Evolutionary conservation across 768 basidiomycete species (phyloP), one percentile per base, ranked within the genome.

Genomic region (Leccinum olivaceopallidum): DNA sequence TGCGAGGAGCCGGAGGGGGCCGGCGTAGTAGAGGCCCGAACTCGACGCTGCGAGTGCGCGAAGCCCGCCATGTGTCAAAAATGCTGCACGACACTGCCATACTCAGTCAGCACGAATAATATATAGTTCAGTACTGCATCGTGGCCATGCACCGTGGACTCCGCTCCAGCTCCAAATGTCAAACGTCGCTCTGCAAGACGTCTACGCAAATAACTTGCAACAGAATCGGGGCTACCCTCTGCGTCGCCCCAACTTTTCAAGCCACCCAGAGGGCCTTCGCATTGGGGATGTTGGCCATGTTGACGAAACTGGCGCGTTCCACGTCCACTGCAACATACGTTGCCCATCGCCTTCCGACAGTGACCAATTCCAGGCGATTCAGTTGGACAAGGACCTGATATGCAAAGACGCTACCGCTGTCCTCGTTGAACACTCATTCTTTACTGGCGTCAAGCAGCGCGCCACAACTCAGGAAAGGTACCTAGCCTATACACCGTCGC

Each of bases 201-300:
- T 55, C 7, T 72, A 70, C 44, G 58, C 60, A 22, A 49, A 53
- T 6, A 60, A 54, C 59, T n/a, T 57, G 24, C 18, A 28, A 56
- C 56, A 62, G 59, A 3, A 63, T 64, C 34, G 16, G 24, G 76
- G 76, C 1, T 71, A 71, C 56, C 73, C 73, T 13, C 60, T 76
- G 14, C 73, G 69, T 66, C 60, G 61, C 36, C 75, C 75, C 6
- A 65, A 69, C 28, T 30, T 30, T 16, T 67, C 70, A 4, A 59
- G 69, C 32, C 36, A 44, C n/a, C 30, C 32, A 10, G 72, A 76
- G 16, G 75, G 76, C 1, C 57, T 73, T 20, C 69, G 62, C 36
- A 73, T 77, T 12, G 76, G 76, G 1, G 76, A 78, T 60, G 70
- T 77, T 8, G 74, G 73, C 8, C 61, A 72, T 32, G 53, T 77